These are phyloP conservation scores for Vigna angularis DNA, from an alignment of 306 rosid genomes.

Conservation along the genomic window DNA sequence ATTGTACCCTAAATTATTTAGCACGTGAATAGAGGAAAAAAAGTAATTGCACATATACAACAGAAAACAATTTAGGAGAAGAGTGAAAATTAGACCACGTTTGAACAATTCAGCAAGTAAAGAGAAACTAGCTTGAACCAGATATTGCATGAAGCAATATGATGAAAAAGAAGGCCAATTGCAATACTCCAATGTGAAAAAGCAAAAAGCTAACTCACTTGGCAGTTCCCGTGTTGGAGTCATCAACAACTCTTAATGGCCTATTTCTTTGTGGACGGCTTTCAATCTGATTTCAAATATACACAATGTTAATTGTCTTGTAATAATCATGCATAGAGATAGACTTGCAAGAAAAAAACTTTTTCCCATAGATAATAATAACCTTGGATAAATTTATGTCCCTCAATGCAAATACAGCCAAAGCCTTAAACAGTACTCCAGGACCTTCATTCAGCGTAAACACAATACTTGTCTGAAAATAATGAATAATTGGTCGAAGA, in stretches of 20 bases:
- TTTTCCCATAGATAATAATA: neutral
- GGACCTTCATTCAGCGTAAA: constrained; percentile 64
- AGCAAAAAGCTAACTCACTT: constrained; percentile 50
- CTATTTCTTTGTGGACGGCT: constrained; percentile 67
- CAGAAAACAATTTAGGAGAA: constrained; percentile 5
- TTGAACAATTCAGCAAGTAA: constrained; percentile 18
- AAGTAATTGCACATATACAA: neutral
- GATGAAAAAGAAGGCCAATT: constrained; percentile 2
- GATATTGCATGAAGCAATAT: constrained; percentile 11
- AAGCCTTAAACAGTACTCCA: constrained; percentile 64
- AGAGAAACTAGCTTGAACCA: constrained; percentile 33
- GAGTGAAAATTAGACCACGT: neutral
- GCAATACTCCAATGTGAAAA: neutral
- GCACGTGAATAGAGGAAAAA: neutral
- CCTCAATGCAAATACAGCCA: constrained; percentile 64
- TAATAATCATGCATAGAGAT: constrained; percentile 18
- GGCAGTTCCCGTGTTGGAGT: constrained; percentile 58
- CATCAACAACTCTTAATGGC: constrained; percentile 67
- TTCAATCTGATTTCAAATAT: constrained; percentile 58
- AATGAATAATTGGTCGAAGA: constrained; percentile 22
- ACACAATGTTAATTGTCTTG: constrained; percentile 8
- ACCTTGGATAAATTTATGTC: constrained; percentile 62
- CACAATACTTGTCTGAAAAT: constrained; percentile 61
- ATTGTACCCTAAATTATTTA: neutral
- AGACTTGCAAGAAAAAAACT: constrained; percentile 31